phyloP scores from a whole-genome alignment of 2,329 filamentous ascomycete species.

The Plectosphaerella cucumerina region DNA sequence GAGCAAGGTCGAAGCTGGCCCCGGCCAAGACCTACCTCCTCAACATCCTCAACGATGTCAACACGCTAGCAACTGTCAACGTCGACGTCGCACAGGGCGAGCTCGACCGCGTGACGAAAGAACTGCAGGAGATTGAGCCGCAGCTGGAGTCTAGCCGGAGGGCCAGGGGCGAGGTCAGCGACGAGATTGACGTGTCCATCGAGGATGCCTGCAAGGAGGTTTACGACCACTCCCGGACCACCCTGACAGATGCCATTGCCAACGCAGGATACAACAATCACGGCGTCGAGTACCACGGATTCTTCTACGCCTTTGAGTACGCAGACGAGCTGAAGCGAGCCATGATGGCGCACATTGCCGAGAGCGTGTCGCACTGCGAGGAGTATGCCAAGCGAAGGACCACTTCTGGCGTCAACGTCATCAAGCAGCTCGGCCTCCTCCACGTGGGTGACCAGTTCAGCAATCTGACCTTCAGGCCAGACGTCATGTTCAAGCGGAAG shows the following conservation, averaged over 20 bases:
- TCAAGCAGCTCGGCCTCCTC: slow-evolving; percentile 82
- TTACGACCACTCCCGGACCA: slow-evolving; percentile 76
- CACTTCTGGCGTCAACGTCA: slow-evolving; percentile 74
- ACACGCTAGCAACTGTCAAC: slow-evolving; percentile 81
- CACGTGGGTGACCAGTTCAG: slow-evolving; percentile 87
- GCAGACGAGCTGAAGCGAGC: slow-evolving; percentile 89
- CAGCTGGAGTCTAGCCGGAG: slow-evolving; percentile 79
- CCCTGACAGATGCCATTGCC: slow-evolving; percentile 70
- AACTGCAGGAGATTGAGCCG: slow-evolving; percentile 79
- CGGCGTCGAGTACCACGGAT: slow-evolving; percentile 79
- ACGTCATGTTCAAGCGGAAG: slow-evolving; percentile 88
- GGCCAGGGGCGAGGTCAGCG: slow-evolving; percentile 72
- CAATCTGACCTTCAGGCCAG: slow-evolving; percentile 81
- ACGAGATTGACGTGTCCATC: slow-evolving; percentile 75
- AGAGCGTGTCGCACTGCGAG: slow-evolving; percentile 75
- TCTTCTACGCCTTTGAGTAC: slow-evolving; percentile 83
- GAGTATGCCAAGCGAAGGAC: slow-evolving; percentile 78
- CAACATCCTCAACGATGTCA: slow-evolving; percentile 86
- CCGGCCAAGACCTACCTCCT: slow-evolving; percentile 93
- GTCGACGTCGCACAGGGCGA: slow-evolving; percentile 81
- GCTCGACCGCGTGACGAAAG: slow-evolving; percentile 74
- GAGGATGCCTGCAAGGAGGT: slow-evolving; percentile 82
- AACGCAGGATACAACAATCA: slow-evolving; percentile 74
- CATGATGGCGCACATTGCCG: slow-evolving; percentile 84
- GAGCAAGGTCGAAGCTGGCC: slow-evolving; percentile 89